phyloP scores from a whole-genome alignment of 2,329 filamentous ascomycete species.

The Neofusicoccum kwambonambiense region DNA sequence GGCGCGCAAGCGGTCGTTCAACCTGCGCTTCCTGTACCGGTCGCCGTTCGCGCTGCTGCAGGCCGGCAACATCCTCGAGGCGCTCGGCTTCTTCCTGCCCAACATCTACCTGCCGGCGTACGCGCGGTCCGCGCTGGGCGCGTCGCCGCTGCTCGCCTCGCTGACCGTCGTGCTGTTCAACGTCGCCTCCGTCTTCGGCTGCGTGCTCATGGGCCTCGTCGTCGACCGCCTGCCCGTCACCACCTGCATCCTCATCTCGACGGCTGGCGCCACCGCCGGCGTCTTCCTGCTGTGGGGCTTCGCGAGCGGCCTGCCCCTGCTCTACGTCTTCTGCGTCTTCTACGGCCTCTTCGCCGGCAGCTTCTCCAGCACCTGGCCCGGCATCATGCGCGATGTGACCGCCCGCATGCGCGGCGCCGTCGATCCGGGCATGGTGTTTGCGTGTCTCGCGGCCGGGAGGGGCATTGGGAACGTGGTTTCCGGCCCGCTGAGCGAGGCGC shows the following conservation, averaged over 20 bases:
- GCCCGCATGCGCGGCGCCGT: conserved; percentile 27
- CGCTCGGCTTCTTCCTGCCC: conserved; percentile 42
- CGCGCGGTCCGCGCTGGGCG: conserved; percentile 28
- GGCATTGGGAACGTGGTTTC: conserved; percentile 52
- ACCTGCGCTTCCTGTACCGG: conserved; percentile 31
- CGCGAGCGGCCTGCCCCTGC: conserved; percentile 31
- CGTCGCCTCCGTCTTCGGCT: conserved; percentile 36
- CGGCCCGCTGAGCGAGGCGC: conserved; percentile 50
- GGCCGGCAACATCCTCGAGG: conserved; percentile 36
- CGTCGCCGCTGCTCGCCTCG: conserved; percentile 24
- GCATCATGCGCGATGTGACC: conserved; percentile 28
- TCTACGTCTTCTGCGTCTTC: conserved; percentile 34
- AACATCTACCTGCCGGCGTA: conserved; percentile 40
- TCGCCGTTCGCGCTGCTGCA: conserved; percentile 35
- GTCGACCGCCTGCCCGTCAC: conserved; percentile 45
- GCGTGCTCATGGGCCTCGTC: conserved; percentile 35
- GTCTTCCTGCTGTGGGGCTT: conserved; percentile 51
- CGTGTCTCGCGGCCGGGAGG: conserved; percentile 45
- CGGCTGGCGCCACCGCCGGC: conserved; percentile 40
- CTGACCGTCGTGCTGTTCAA: conserved; percentile 38
- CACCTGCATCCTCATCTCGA: conserved; percentile 43
- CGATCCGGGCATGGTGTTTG: conserved; percentile 50
- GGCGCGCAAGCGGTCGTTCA: conserved; percentile 24
- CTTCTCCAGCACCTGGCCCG: conserved; percentile 28
- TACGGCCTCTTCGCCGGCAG: conserved; percentile 38